Base-by-base conservation (phyloP, 768 basidiomycete species). In the Erythrobasidium yunnanense region DNA sequence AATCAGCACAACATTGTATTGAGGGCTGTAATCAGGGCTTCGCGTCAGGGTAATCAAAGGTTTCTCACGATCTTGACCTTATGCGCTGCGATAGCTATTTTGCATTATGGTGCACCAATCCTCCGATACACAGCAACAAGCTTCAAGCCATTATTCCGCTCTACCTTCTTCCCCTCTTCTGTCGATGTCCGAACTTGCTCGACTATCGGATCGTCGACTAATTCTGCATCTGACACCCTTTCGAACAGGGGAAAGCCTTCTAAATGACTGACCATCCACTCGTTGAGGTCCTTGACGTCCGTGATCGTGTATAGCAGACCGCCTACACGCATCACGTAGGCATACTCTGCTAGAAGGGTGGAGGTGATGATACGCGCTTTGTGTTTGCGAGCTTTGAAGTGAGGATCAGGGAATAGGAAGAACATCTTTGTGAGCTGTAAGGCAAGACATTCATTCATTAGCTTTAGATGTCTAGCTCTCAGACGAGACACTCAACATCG, bases 381-480 rank as follows among this genome's bases (percentile, higher is more conserved):
- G 81, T 97, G 93, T 77, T 99, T 99, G 72, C 92, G 85, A 7
- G 83, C 81, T 76, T 99, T 97, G 83, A 99, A 99, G 76, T 97
- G 95, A 0, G 95, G 95, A 77, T 99, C 95, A 45, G 95, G 95
- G 78, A 97, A 99, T 66, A 97, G 83, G 80, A 99, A 97, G 79
- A 99, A 99, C 54, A 99, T 81, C 52, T 93, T 85, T 20, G 87
- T 85, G 35, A 99, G 80, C 69, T 79, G 70, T 7, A 35, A 27
- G n/a, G n/a, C n/a, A n/a, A n/a, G n/a, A 3, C 25, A 23, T 53
- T 13, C 13, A 18, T 15, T 2, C 1, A 22, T 54, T 13, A 32
- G 60, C 46, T 17, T 20, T 35, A 30, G 34, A n/a, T 18, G 18
- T 20, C 22, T 0, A 45, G 22, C 2, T 22, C 7, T 6, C 50